Conservation (phyloP, 768 basidiomycete genomes). For the Solioccasus polychromus region DNA sequence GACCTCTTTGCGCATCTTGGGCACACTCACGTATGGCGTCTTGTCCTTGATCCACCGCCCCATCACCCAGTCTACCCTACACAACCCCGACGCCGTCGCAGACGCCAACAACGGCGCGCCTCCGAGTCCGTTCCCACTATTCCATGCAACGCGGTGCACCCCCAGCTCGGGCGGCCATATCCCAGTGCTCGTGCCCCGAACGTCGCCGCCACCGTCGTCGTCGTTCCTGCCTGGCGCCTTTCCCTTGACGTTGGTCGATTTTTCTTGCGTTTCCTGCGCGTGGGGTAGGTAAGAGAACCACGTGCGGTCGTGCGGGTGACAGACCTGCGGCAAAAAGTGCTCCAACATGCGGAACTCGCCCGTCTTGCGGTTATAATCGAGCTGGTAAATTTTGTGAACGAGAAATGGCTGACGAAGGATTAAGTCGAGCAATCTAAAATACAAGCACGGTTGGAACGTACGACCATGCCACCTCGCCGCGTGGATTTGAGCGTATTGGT, state of each 20-base stretch:
- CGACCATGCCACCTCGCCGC: conserved; percentile 67
- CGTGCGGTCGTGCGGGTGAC: conserved; percentile 1
- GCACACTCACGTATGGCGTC: conserved; percentile 63
- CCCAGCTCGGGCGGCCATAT: conserved; percentile 81
- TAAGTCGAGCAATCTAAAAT: background rate
- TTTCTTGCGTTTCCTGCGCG: conserved; percentile 47
- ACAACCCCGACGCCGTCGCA: conserved; percentile 81
- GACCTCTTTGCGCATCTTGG: conserved; percentile 60
- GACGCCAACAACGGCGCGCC: conserved; percentile 65
- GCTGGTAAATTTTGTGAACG: conserved; percentile 75
- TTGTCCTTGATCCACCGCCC: conserved; percentile 72
- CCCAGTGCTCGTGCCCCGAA: conserved; percentile 43
- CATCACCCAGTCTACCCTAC: conserved; percentile 75
- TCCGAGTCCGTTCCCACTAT: conserved; percentile 66
- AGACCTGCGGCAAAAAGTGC: conserved; percentile 71
- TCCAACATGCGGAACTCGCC: conserved; percentile 89
- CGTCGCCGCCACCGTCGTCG: conserved; percentile 12
- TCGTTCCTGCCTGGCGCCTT: conserved; percentile 30
- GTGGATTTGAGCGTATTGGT: conserved; percentile 70
- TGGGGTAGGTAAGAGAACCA: background rate
- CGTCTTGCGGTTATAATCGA: conserved; percentile 80
- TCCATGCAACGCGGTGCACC: conserved; percentile 80
- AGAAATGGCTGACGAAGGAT: conserved; percentile 58
- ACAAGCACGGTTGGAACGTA: conserved; percentile 34
- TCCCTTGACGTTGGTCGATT: conserved; percentile 31